Evolutionary conservation across 495 filamentous ascomycete species (phyloP).

Genomic region (Chaetomium tenue): DNA sequence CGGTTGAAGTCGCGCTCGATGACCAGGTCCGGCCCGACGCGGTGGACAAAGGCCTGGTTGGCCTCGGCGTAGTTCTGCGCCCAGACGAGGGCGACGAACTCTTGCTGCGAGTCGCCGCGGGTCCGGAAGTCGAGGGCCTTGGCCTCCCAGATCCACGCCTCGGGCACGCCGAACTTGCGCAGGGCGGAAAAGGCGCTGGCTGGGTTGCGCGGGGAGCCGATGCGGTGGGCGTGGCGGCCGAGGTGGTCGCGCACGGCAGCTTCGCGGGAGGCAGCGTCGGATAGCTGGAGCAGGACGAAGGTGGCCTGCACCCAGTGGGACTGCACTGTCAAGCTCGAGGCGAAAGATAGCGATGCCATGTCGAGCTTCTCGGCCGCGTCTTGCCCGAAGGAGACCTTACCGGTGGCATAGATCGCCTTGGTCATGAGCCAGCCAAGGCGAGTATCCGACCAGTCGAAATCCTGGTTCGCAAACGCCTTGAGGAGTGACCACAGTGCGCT

Average conservation of each 20-base stretch:
- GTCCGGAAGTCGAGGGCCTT: conserved; percentile 79
- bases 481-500: conserved; percentile 85
- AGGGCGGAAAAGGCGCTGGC: conserved; percentile 30
- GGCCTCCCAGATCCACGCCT: conserved; percentile 78
- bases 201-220: conserved; percentile 35
- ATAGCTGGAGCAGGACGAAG: conserved; percentile 77
- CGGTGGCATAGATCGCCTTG: conserved; percentile 52
- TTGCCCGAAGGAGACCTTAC: conserved; percentile 41
- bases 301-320: conserved; percentile 66
- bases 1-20: conserved; percentile 71
- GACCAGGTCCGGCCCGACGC: conserved; percentile 75
- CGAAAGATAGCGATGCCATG: conserved; percentile 65
- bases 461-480: conserved; percentile 65
- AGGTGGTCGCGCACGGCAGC: conserved; percentile 68
- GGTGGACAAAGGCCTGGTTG: conserved; percentile 71
- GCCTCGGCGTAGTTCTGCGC: conserved; percentile 76
- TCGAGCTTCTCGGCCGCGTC: conserved; percentile 58
- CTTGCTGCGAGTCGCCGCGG: conserved; percentile 57
- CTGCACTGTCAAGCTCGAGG: conserved; percentile 65
- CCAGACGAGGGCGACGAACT: conserved; percentile 72
- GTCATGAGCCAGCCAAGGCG: conserved; percentile 83
- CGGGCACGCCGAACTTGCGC: conserved; percentile 63
- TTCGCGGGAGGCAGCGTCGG: conserved; percentile 58
- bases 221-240: conserved; percentile 59
- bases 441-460: conserved; percentile 65